Conservation (phyloP, 306 rosid species). For the Leucaena leucocephala region DNA sequence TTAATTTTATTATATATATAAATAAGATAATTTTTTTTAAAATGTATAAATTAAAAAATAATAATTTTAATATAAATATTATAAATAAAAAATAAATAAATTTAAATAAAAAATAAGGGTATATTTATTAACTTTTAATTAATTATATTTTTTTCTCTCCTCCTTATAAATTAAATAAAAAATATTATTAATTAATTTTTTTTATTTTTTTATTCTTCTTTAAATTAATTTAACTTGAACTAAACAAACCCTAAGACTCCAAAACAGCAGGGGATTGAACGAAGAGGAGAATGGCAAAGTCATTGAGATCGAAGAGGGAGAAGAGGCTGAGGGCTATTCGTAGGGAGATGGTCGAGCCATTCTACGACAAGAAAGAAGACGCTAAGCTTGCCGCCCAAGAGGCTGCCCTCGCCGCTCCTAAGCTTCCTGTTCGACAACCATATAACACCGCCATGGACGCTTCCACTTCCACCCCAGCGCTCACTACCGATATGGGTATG, state of each 20-base stretch:
- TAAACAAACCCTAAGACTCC: conserved; percentile 9
- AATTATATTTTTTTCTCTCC: too few relatives aligned
- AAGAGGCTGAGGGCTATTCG: conserved; percentile 91
- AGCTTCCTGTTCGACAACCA: conserved; percentile 57
- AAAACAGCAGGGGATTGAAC: not conserved
- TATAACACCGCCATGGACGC: conserved; percentile 57
- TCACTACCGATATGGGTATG: conserved; percentile 48
- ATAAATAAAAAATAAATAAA: too few relatives aligned
- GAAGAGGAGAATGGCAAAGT: conserved; percentile 71
- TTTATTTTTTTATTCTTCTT: too few relatives aligned
- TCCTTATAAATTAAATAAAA: too few relatives aligned
- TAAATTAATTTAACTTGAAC: too few relatives aligned
- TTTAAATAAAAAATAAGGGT: too few relatives aligned
- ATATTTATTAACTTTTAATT: too few relatives aligned
- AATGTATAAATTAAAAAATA: too few relatives aligned
- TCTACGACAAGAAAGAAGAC: conserved; percentile 78
- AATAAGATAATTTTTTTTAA: too few relatives aligned
- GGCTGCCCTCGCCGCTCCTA: conserved; percentile 96
- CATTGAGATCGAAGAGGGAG: conserved; percentile 83
- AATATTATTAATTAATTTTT: too few relatives aligned
- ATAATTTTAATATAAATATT: too few relatives aligned
- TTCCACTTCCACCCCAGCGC: conserved; percentile 33
- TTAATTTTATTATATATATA: too few relatives aligned
- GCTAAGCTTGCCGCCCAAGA: conserved; percentile 89
- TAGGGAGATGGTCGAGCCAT: conserved; percentile 84